Evolutionary conservation across 192 early-diverging fungal species (phyloP), one percentile per base, ranked within the genome.

Genomic region (Coemansia guatemalensis): DNA sequence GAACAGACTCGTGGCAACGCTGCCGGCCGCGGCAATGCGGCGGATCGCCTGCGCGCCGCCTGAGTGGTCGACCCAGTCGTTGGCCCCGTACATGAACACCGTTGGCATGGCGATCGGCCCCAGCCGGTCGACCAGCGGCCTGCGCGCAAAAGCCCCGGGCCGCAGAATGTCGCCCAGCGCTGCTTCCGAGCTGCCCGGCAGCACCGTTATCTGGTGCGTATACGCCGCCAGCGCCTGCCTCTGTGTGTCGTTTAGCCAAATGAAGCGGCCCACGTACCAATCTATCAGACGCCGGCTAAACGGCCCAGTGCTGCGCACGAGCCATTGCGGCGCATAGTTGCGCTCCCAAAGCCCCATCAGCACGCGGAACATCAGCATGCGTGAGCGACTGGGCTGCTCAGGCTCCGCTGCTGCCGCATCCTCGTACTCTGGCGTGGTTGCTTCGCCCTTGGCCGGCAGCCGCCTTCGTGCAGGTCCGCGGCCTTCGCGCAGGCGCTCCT

Each of bases 1-100:
- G 62, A 49, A 82, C 67, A 33, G 85, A 48, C 51, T 67, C 68
- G 60, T 59, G 25, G 77, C 68, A 5, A 60, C 32, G 51, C 78
- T 82, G 26, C 50, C 47, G 5, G 87, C 88, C 14, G 39, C 35
- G 11, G 35, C 35, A 77, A 87, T 90, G 2, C 69, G 70, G 18
- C 74, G 73, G n/a, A 70, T 81, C 20, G 85, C 90, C 48, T 84
- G 71, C 41, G 88, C 74, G 48, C 88, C 93, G 22, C 88, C 84
- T 20, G 77, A 73, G 69, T 87, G 87, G 65, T 96, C 92, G 90
- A 96, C 94, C 95, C 95, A 96, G 82, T 96, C 94, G 29, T 77
- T 68, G 21, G 75, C 74, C n/a, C 92, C 92, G 58, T 93, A 92
- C 64, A 92, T 74, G 66, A 94, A 93, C 18, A 83, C 81, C 0